Base-by-base conservation (phyloP, 2,329 filamentous ascomycete species). In the Penicillium aurantiogriseum region DNA sequence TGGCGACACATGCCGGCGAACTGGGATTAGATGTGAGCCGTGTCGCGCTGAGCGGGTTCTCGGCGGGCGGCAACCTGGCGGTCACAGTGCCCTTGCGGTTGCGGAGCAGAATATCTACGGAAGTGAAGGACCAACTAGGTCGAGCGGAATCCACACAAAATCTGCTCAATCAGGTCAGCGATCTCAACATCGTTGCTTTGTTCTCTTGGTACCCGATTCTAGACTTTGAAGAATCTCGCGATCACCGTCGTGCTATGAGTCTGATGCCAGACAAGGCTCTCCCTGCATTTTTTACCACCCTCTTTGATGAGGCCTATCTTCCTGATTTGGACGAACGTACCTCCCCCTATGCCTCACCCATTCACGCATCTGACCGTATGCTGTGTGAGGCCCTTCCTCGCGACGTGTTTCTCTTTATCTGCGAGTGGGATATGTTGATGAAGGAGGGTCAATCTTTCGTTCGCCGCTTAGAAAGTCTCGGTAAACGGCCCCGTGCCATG, bases 341-440 rank as follows among this genome's bases (percentile, higher is more conserved):
- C 44, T 83, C 83, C 10, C 83, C 85, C 1, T 87, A 82, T 72
- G 81, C 86, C 1, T 83, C 79, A 8, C 85, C 85, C 0, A 82
- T 82, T 33, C 79, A 83, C 10, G 85, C 85, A 2, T 76, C 81
- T 0, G 77, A 80, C 21, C 70, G 77, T 29, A 79, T 84, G 66
- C 77, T 88, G n/a, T 66, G 71, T 29, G 77, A 79, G 23, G 78
- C 77, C 2, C 69, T 88, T 1, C 85, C 85, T 0, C 75, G 81
- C n/a, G 81, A 86, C 57, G 81, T 87, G 46, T 83, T 85, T 56
- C 72, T 87, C 63, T 85, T 83, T 67, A 82, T 84, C 43, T 87
- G 85, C 68, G 85, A 88, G 68, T 87, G 83, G 82, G 85, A 88
- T 67, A 87, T 87, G 85, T 74, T 88, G 15, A 76, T 86, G n/a